A percentile compares a stretch with the other conserved stretches of the same genome.
Evolutionary conservation across 768 basidiomycete species (phyloP).

Genomic region (Nevesoporus exiguus): DNA sequence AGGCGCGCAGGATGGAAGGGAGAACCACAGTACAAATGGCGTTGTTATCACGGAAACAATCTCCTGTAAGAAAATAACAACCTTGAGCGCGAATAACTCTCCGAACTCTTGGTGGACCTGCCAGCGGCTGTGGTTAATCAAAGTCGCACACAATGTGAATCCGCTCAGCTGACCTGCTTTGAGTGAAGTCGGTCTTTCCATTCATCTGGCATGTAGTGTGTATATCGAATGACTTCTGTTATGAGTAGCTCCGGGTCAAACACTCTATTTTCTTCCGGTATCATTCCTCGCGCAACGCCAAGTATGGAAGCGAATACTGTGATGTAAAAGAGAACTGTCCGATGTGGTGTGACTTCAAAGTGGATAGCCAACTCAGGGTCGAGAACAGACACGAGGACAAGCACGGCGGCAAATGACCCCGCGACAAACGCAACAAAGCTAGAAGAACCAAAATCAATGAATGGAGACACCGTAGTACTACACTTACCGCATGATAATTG

Average conservation of each 20-base stretch:
- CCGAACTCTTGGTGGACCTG: conserved; percentile 92
- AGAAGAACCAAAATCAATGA: conserved; percentile 1
- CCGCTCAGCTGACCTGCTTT: conserved; percentile 54
- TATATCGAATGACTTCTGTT: conserved; percentile 88
- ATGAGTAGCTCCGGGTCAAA: conserved; percentile 93
- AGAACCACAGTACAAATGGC: conserved; percentile 91
- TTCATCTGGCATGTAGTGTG: conserved; percentile 92
- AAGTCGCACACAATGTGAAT: not conserved
- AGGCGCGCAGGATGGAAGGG: conserved; percentile 84
- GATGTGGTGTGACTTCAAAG: conserved; percentile 91
- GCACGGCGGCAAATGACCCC: conserved; percentile 94
- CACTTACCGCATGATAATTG: conserved; percentile 82
- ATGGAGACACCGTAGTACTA: not conserved
- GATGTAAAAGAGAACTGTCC: conserved; percentile 92
- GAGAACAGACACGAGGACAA: conserved; percentile 85
- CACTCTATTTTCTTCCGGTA: conserved; percentile 89
- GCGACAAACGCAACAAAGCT: conserved; percentile 96
- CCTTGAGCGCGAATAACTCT: conserved; percentile 90
- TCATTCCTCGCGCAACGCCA: conserved; percentile 90
- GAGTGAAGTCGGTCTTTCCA: conserved; percentile 91
- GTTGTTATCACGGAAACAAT: conserved; percentile 88
- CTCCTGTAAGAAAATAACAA: conserved; percentile 83
- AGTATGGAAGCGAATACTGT: conserved; percentile 84
- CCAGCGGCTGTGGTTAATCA: not conserved
- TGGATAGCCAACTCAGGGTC: conserved; percentile 93